Base-by-base conservation (phyloP, 73 alveolate genomes). In the Tetrahymena elliotti region DNA sequence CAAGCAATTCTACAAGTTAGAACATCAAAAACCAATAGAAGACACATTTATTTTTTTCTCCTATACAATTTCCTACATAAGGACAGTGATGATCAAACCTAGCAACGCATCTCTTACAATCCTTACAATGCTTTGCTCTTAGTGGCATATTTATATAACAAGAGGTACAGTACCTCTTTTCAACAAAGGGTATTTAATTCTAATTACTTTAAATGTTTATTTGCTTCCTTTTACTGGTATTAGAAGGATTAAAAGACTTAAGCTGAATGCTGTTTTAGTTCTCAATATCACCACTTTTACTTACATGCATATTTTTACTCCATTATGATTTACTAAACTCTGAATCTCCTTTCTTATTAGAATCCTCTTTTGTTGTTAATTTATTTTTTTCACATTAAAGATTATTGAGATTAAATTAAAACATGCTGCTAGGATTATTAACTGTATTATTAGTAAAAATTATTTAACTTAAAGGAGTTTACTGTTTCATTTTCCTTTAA, bases 11-110 rank as follows among this genome's bases (percentile, higher is more conserved):
- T 3, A n/a, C 20, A 27, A 68, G 36, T 68, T 68, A 31, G 33
- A 68, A 36, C 10, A 94, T 35, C 82, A 94, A 39, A 18, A 94
- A 94, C 93, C 84, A 12, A 24, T 83, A 84, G 47, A 94, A 94
- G 10, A 84, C 38, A 34, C 83, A 47, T 33, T 47, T 27, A 15
- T 94, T 94, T 38, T 36, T 94, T 94, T 88, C 83, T 33, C 96
- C 96, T 24, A 94, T 93, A 83, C 96, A 94, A 84, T 84, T 94
- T n/a, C 93, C 41, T 7, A 94, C 84, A 94, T 94, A 94, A 33
- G 96, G 96, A 94, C 96, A 94, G 53, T 94, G 96, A 94, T 94
- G 96, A 36, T 94, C 96, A 88, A 84, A 94, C 36, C 39, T 84
- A 88, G 38, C 39, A 31, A 94, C 95, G 31, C 96, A 94, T 54